A percentile compares a stretch with the other conserved stretches of the same genome.
phyloP scores from a whole-genome alignment of 108 stramenopile genomes.

The Cyclotella distinguenda region DNA sequence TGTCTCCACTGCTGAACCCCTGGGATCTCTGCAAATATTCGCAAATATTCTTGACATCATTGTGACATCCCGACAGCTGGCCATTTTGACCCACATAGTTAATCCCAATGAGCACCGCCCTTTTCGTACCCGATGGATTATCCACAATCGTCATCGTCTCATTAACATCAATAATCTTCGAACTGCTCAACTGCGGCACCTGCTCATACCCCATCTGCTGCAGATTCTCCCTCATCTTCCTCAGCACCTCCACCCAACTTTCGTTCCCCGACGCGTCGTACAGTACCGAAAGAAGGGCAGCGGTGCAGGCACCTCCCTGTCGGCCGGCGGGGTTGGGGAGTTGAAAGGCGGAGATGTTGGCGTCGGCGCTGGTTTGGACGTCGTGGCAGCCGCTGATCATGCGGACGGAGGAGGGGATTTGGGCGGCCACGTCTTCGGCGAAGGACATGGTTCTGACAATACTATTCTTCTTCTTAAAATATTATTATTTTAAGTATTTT shows the following conservation, averaged over 20 bases:
- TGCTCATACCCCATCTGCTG: conserved; percentile 28
- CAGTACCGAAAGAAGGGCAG: conserved; percentile 79
- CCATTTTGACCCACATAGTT: conserved; percentile 68
- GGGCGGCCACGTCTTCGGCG: conserved; percentile 15
- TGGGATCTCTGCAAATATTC: conserved; percentile 38
- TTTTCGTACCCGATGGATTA: conserved; percentile 43
- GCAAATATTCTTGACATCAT: conserved; percentile 63
- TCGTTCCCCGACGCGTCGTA: conserved; percentile 34
- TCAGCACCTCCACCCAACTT: conserved; percentile 78
- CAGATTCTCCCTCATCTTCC: conserved; percentile 60
- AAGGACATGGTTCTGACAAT: conserved; percentile 14
- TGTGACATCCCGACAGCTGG: conserved; percentile 65
- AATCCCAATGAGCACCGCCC: conserved; percentile 68
- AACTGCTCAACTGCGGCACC: conserved; percentile 51
- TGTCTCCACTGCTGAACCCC: conserved; percentile 37
- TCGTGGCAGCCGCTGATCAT: conserved; percentile 55
- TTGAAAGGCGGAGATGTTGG: conserved; percentile 54
- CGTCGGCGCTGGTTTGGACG: conserved; percentile 40
- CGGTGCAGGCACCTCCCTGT: conserved; percentile 89
- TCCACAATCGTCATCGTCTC: conserved; percentile 51
- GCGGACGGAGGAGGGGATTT: conserved; percentile 22
- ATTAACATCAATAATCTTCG: conserved; percentile 55
- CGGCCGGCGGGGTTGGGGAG: conserved; percentile 78
- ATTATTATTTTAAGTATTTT: too few species aligned
- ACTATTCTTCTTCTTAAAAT: too few species aligned